Evolutionary conservation across 208 protist species (phyloP).

Genomic region (Leishmania martiniquensis): DNA sequence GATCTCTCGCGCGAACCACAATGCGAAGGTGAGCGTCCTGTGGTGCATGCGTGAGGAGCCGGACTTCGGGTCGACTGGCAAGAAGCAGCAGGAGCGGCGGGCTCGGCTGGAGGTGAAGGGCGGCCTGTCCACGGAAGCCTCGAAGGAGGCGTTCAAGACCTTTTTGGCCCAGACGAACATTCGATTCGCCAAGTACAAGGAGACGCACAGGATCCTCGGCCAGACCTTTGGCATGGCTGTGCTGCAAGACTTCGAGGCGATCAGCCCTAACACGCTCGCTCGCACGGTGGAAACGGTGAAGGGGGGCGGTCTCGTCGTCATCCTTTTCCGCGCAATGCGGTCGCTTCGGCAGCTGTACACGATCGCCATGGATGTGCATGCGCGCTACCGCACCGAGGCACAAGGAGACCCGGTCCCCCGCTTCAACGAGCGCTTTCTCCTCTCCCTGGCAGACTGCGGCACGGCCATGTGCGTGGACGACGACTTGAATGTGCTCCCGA

Average conservation of each 20-base stretch:
- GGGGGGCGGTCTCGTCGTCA: slow-evolving; percentile 98
- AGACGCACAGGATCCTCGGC: slow-evolving; percentile 99
- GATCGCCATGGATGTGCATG: slow-evolving; percentile 99
- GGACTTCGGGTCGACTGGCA: slow-evolving; percentile 95
- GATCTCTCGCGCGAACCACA: slow-evolving; percentile 97
- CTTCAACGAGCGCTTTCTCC: slow-evolving; percentile 99
- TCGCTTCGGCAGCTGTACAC: slow-evolving; percentile 98
- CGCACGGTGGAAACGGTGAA: slow-evolving; percentile 99
- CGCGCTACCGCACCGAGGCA: slow-evolving; percentile 88
- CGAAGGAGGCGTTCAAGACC: slow-evolving; percentile 98
- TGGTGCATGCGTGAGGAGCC: slow-evolving; percentile 99
- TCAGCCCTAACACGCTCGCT: slow-evolving; percentile 99
- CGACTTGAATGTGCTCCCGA: slow-evolving; percentile 98
- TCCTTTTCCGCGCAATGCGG: slow-evolving; percentile 97
- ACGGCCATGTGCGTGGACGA: slow-evolving; percentile 98
- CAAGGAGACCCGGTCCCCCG: slow-evolving; percentile 94
- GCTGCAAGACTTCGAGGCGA: slow-evolving; percentile 99
- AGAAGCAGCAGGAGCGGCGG: slow-evolving; percentile 94
- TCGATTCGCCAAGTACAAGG: slow-evolving; percentile 98
- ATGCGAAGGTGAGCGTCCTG: slow-evolving; percentile 96
- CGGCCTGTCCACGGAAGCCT: slow-evolving; percentile 92
- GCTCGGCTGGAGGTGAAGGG: slow-evolving; percentile 96
- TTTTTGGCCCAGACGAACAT: slow-evolving; percentile 99
- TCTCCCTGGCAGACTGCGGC: slow-evolving; percentile 96
- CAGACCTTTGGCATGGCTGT: slow-evolving; percentile 99